A percentile compares a stretch with the other conserved stretches of the same genome.
Conservation (phyloP, 768 basidiomycete species). For the Stropharia rugosoannulata region DNA sequence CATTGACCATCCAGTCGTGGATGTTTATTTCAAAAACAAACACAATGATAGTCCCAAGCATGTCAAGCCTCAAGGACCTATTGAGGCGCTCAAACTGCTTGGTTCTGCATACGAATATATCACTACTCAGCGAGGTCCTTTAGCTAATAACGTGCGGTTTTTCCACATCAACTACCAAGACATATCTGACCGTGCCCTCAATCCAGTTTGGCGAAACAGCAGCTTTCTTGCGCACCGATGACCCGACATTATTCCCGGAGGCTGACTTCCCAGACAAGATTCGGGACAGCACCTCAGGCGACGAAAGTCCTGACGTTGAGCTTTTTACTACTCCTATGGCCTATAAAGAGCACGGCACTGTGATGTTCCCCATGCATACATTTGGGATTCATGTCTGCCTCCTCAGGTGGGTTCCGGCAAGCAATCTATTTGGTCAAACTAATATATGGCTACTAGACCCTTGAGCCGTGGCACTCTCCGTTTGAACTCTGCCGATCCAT, state of each 20-base stretch:
- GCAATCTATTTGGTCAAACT: too few species aligned
- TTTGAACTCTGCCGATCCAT: conserved; percentile 36
- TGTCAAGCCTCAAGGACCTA: conserved; percentile 26
- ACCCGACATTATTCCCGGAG: conserved; percentile 45
- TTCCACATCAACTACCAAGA: too few species aligned
- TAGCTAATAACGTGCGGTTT: conserved; percentile 51
- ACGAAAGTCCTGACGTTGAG: conserved; percentile 42
- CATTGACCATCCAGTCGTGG: conserved; percentile 63
- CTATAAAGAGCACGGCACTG: conserved; percentile 37
- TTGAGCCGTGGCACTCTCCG: conserved; percentile 35
- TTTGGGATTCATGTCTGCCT: conserved; percentile 36
- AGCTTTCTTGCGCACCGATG: conserved; percentile 51
- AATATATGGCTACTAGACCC: conserved; percentile 23
- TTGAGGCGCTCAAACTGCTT: conserved; percentile 28
- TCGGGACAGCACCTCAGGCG: conserved; percentile 37
- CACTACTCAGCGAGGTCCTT: conserved; percentile 43
- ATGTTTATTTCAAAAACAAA: conserved; percentile 53
- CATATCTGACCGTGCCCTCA: background rate
- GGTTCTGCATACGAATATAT: conserved; percentile 40
- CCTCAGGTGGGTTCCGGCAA: conserved; percentile 25
- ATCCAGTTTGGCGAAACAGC: conserved; percentile 46
- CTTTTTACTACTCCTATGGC: conserved; percentile 38
- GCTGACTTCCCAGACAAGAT: conserved; percentile 27
- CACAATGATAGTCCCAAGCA: conserved; percentile 40
- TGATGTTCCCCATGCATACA: conserved; percentile 37